These are phyloP conservation scores for Bryoglossum gracile DNA, from an alignment of 495 filamentous ascomycete genomes.

Conservation along the genomic window DNA sequence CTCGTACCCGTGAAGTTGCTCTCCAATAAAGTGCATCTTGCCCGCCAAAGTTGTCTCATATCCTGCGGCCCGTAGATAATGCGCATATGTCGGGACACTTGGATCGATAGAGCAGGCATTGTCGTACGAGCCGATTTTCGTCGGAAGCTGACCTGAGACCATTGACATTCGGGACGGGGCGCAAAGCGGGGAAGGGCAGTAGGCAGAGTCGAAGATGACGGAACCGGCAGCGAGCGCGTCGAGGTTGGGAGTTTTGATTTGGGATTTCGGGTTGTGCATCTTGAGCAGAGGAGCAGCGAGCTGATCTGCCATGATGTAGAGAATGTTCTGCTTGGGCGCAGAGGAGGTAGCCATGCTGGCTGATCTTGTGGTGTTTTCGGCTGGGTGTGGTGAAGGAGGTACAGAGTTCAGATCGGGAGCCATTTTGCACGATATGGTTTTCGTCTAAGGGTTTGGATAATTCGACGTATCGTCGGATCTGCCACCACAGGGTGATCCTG, in stretches of 20 bases:
- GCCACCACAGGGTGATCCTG: background rate
- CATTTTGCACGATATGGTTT: too few relatives aligned
- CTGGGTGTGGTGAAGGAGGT: background rate
- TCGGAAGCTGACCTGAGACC: conserved; percentile 80
- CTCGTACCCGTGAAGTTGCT: conserved; percentile 88
- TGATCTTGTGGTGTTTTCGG: too few relatives aligned
- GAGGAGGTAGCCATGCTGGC: conserved; percentile 18
- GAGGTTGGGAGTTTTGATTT: conserved; percentile 79
- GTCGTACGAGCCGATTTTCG: conserved; percentile 81
- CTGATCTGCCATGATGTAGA: conserved; percentile 91
- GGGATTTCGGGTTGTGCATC: conserved; percentile 72
- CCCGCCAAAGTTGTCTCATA: conserved; percentile 86
- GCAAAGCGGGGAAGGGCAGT: conserved; percentile 84
- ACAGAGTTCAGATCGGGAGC: conserved; percentile 20
- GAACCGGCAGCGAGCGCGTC: conserved; percentile 69
- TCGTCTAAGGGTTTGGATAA: too few relatives aligned
- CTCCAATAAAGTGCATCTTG: conserved; percentile 94
- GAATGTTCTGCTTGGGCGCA: conserved; percentile 56
- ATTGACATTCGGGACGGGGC: conserved; percentile 83
- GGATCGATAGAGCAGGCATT: conserved; percentile 70
- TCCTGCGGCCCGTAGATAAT: conserved; percentile 74
- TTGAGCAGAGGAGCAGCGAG: conserved; percentile 77
- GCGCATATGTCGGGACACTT: conserved; percentile 78
- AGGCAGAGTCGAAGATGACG: conserved; percentile 81
- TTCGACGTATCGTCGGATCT: too few relatives aligned